phyloP scores from a whole-genome alignment of 345 rosid genomes.

The Eutrema yunnanense region DNA sequence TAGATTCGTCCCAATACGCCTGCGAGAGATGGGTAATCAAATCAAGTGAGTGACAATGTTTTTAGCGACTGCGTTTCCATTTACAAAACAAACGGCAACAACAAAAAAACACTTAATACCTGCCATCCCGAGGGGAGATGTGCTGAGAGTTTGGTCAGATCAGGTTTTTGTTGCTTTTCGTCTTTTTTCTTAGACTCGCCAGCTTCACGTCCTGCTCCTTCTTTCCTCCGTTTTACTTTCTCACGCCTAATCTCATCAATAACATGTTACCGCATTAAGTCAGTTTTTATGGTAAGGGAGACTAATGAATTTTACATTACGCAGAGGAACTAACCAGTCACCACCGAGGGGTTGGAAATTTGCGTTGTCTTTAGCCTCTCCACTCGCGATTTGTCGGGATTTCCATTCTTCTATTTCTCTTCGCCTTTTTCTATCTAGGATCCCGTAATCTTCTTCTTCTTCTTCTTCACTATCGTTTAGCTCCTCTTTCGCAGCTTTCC shows the following conservation, averaged over 20 bases:
- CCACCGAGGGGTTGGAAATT: constrained; percentile 97
- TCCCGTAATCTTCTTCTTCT: constrained; percentile 55
- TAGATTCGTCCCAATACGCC: constrained; percentile 38
- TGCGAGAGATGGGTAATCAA: constrained; percentile 1
- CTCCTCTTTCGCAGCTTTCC: constrained; percentile 99
- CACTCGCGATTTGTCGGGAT: constrained; percentile 79
- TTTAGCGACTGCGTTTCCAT: not conserved
- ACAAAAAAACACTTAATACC: constrained; percentile 35
- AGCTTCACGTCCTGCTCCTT: constrained; percentile 46
- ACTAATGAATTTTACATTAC: not conserved
- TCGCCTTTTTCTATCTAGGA: constrained; percentile 68
- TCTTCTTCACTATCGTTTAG: constrained; percentile 73
- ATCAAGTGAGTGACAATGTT: not conserved
- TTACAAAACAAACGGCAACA: not conserved
- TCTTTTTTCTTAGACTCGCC: constrained; percentile 31
- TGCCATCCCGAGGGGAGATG: constrained; percentile 85
- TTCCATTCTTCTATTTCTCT: constrained; percentile 91
- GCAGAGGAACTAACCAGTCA: constrained; percentile 59
- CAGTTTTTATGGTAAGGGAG: not conserved
- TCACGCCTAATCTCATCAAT: constrained; percentile 62
- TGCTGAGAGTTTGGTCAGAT: constrained; percentile 46
- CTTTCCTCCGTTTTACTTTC: constrained; percentile 76
- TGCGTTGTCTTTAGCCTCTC: constrained; percentile 92
- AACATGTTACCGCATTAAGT: not conserved
- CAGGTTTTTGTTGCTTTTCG: constrained; percentile 35